A percentile compares a stretch with the other conserved stretches of the same genome.
Conservation (phyloP, 164 flowering plant species). For the Warburgia ugandensis region DNA sequence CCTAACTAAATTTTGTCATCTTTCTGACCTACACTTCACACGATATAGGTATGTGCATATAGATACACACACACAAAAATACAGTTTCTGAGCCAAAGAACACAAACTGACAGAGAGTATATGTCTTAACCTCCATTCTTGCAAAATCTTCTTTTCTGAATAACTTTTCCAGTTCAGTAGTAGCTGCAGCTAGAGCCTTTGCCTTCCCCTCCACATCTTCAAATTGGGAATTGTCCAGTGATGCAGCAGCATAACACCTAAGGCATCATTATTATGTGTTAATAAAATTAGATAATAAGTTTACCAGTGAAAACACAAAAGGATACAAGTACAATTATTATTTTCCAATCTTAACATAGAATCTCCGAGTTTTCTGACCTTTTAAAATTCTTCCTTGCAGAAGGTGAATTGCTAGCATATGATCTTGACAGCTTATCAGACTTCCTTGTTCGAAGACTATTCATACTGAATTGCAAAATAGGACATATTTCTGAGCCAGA, state of each 20-base stretch:
- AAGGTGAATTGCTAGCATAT: constrained; percentile 13
- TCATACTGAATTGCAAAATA: constrained; percentile 55
- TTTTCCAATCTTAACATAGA: background rate
- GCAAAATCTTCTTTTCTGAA: constrained; percentile 78
- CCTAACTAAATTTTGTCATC: no score
- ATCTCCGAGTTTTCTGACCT: constrained; percentile 27
- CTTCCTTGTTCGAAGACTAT: constrained; percentile 54
- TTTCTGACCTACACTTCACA: no score
- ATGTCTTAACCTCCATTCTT: constrained; percentile 68
- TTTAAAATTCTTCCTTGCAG: constrained; percentile 18
- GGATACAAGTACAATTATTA: background rate
- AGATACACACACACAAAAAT: no score
- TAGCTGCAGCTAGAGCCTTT: constrained; percentile 74
- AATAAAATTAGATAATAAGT: constrained; percentile 2
- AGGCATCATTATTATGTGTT: constrained; percentile 2
- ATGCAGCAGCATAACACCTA: constrained; percentile 77
- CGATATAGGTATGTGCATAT: no score
- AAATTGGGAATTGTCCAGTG: constrained; percentile 62
- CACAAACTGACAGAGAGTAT: constrained; percentile 6
- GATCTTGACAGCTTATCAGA: constrained; percentile 42
- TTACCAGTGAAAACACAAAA: background rate
- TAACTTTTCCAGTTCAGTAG: constrained; percentile 75
- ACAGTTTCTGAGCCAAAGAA: no score
- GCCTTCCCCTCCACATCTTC: constrained; percentile 67
- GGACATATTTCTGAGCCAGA: constrained; percentile 35